A percentile compares a stretch with the other conserved stretches of the same genome.
phyloP scores from a whole-genome alignment of 345 rosid species.

The Lumnitzera littorea region DNA sequence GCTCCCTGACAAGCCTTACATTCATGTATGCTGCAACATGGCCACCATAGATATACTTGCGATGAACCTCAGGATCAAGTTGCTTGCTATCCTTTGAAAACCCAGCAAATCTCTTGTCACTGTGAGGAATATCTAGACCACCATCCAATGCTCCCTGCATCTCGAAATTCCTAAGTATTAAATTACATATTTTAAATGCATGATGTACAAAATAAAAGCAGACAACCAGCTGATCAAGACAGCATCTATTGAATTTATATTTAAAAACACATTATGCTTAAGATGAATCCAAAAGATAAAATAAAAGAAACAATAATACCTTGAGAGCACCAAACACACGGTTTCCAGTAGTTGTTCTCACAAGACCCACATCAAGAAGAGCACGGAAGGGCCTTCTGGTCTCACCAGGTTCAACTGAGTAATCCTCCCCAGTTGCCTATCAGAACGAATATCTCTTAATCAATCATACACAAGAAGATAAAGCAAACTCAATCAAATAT shows the following conservation, averaged over 20 bases:
- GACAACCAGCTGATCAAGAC: neutral
- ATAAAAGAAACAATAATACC: conserved; percentile 22
- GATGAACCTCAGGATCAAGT: conserved; percentile 73
- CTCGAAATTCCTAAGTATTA: neutral
- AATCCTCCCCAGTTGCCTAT: conserved; percentile 85
- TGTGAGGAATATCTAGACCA: conserved; percentile 82
- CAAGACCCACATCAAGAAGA: conserved; percentile 74
- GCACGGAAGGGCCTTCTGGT: conserved; percentile 74
- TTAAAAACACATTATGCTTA: too few relatives aligned
- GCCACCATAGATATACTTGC: conserved; percentile 71
- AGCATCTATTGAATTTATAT: neutral
- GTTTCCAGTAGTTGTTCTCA: conserved; percentile 67
- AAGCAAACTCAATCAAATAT: too few relatives aligned
- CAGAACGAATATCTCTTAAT: neutral
- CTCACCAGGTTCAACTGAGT: conserved; percentile 62
- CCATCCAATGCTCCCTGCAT: conserved; percentile 79
- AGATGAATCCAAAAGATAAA: too few relatives aligned
- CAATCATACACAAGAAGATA: neutral
- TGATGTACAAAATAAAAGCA: neutral
- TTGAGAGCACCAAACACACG: conserved; percentile 68
- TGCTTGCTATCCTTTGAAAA: conserved; percentile 57
- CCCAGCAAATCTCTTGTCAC: conserved; percentile 87
- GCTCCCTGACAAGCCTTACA: conserved; percentile 20
- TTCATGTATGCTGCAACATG: conserved; percentile 73
- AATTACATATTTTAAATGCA: neutral